Conservation (phyloP, 768 basidiomycete species). For the Leccinum pellstonianum region DNA sequence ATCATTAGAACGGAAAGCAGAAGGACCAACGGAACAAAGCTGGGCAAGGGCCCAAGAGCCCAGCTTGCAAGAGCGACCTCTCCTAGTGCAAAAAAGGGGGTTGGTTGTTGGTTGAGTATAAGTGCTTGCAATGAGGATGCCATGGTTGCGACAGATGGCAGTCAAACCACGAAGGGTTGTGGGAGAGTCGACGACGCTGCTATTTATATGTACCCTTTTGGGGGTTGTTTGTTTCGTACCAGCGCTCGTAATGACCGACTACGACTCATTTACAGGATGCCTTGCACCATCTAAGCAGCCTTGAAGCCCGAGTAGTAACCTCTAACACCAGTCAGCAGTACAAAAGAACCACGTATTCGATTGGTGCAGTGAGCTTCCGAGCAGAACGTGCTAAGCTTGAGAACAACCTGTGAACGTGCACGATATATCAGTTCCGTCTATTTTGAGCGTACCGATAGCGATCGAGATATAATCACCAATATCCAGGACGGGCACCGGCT, state of each 20-base stretch:
- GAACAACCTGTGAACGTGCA: neutral
- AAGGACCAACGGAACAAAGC: conserved; percentile 35
- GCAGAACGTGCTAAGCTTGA: neutral
- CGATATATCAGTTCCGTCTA: conserved; percentile 4
- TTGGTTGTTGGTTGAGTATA: conserved; percentile 27
- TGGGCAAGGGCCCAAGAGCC: conserved; percentile 30
- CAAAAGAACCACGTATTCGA: neutral
- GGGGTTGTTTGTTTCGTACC: conserved; percentile 21
- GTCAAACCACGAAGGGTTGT: conserved; percentile 1
- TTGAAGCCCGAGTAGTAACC: neutral
- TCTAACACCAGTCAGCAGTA: neutral
- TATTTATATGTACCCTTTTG: conserved; percentile 15
- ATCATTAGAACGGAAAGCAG: conserved; percentile 27
- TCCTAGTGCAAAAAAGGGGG: conserved; percentile 21
- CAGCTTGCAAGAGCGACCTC: conserved; percentile 27
- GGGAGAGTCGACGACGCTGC: neutral
- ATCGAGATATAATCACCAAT: conserved; percentile 10
- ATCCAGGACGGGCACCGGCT: neutral
- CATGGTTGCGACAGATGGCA: conserved; percentile 17
- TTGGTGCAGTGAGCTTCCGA: neutral
- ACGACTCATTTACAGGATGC: neutral
- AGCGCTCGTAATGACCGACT: neutral
- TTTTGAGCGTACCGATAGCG: neutral
- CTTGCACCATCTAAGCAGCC: neutral
- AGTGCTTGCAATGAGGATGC: conserved; percentile 20